Base-by-base conservation (phyloP, 2,329 filamentous ascomycete species). In the Colletotrichum lupini region DNA sequence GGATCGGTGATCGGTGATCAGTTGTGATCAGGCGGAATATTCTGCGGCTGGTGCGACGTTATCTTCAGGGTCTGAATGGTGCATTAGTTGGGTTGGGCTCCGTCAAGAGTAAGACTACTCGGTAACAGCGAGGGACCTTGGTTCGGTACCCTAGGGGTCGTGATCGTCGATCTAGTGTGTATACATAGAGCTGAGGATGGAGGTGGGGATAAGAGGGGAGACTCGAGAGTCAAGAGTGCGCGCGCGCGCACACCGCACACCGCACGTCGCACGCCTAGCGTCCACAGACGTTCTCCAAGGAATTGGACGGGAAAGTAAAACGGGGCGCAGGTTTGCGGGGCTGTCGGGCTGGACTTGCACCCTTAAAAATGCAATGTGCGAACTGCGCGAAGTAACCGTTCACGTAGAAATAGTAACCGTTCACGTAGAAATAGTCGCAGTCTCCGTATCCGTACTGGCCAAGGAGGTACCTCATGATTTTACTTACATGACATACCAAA, bases 111-210 rank as follows among this genome's bases (percentile, higher is more conserved):
- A 49, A 53, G 19, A 49, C 42, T 65, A 26, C 26, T 26, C 26
- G 26, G 26, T 26, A 35, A 53, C 56, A 32, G n/a, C 60, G 30
- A 70, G 14, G 52, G 56, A 57, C 67, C 49, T 61, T 69, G 67
- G 24, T 69, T 65, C 56, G 60, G 26, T 73, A 32, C 60, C 46
- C 46, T 60, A 61, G 55, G 70, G 67, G 67, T 70, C 60, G 60
- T 42, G 60, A 70, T 73, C 70, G 70, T 61, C 70, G 70, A 73
- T 73, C 60, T 66, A 53, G 14, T 42, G 37, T 42, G 37, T 63
- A n/a, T 32, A 35, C 19, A 60, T 46, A 35, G 60, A 60, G 55
- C 60, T 53, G 53, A 30, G 35, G 26, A 52, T 49, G 19, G 42
- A 49, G 42, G 28, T 28, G 32, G 61, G 61, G 61, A 46, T n/a